Evolutionary conservation across 2,329 filamentous ascomycete genomes (phyloP).

Genomic region (Cordyceps pruinosa): DNA sequence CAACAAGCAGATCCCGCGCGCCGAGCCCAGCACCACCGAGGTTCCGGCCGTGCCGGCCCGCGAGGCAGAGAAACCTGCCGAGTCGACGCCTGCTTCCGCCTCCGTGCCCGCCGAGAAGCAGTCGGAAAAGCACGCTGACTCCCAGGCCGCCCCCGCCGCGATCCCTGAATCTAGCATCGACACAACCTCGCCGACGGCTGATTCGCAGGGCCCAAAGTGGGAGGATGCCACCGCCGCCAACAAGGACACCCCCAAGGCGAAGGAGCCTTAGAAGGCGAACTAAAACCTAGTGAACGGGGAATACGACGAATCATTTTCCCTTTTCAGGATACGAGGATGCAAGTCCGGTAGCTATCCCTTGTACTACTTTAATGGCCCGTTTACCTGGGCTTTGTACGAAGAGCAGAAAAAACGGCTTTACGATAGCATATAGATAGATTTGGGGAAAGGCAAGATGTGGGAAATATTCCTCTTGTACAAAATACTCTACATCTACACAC

Average conservation of each 20-base stretch:
- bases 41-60: background rate
- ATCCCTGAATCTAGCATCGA: background rate
- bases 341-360: background rate
- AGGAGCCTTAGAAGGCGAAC: slow-evolving; percentile 13
- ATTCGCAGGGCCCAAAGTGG: slow-evolving; percentile 15
- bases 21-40: background rate
- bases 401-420: slow-evolving; percentile 2
- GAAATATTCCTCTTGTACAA: slow-evolving; percentile 12
- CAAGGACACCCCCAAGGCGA: slow-evolving; percentile 14
- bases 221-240: slow-evolving; percentile 27
- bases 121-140: background rate
- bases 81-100: background rate
- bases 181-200: slow-evolving; percentile 1
- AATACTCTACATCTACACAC: slow-evolving; percentile 7
- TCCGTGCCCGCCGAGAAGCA: background rate
- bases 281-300: background rate
- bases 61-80: background rate
- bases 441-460: background rate
- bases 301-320: background rate
- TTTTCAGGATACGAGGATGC: background rate
- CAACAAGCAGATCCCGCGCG: background rate
- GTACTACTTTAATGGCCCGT: background rate
- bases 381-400: background rate
- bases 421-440: slow-evolving; percentile 10
- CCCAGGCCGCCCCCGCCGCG: background rate